phyloP scores from a whole-genome alignment of 176 grass and related monocot species.

The Oryza meridionalis region DNA sequence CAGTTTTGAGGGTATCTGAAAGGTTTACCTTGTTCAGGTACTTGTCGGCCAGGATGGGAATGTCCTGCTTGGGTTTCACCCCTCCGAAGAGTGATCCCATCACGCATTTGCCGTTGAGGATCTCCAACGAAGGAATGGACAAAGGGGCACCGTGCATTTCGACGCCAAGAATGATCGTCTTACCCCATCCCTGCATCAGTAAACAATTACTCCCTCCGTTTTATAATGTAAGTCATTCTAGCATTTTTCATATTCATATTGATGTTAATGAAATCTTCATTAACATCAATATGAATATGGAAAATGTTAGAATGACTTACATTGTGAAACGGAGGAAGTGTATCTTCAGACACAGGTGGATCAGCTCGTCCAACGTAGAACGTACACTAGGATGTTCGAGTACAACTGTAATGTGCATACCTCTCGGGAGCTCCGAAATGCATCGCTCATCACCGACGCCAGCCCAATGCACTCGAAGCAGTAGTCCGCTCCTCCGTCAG shows the following conservation, averaged over 20 bases:
- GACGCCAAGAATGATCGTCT: constrained; percentile 83
- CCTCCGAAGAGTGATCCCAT: constrained; percentile 67
- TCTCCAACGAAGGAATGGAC: constrained; percentile 39
- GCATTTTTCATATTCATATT: no score
- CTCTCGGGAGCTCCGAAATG: constrained; percentile 62
- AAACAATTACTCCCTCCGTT: not conserved
- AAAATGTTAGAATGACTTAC: no score
- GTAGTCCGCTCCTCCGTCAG: constrained; percentile 74
- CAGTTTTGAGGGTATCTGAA: not conserved
- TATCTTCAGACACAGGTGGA: not conserved
- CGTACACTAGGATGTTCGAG: not conserved
- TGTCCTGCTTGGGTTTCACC: constrained; percentile 84
- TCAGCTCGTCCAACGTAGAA: not conserved
- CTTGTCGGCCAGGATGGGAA: constrained; percentile 64
- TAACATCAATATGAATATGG: no score
- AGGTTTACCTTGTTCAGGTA: constrained; percentile 74
- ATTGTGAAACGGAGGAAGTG: no score
- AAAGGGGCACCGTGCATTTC: constrained; percentile 70
- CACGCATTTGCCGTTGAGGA: constrained; percentile 65
- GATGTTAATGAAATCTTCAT: no score
- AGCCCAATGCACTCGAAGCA: constrained; percentile 90
- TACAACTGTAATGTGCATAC: not conserved
- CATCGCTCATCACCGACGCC: constrained; percentile 69
- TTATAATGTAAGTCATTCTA: no score
- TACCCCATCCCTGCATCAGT: constrained; percentile 72